Base-by-base conservation (phyloP, 805 yeast species). In the Wickerhamomyces chaumierensis region DNA sequence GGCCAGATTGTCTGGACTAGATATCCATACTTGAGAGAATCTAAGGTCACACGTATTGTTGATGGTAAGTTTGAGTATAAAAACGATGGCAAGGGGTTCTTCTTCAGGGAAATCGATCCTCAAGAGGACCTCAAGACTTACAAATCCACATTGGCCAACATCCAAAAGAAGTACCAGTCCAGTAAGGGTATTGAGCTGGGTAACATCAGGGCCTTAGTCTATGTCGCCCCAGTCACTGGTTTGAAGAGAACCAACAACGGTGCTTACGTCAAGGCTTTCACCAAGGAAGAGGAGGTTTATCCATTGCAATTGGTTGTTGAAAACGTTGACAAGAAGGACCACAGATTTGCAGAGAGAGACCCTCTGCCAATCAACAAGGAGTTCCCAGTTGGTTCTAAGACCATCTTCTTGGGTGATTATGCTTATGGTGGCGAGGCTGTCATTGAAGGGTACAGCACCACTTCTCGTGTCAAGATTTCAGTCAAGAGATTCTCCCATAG, bases 21-120 rank as follows among this genome's bases (percentile, higher is more conserved):
- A 48, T 92, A 95, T 90, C 99, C 99, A n/a, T 84, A 75, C 52
- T 64, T 92, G 47, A 71, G 78, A 48, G 96, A 90, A 60, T 81
- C 87, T 9, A 75, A 72, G 51, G 76, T 90, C 32, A 64, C 76
- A 12, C 68, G 70, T 18, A 72, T 90, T 4, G 56, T 68, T 28
- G 88, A 82, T 55, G 71, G 68, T 13, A 57, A 64, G 15, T 60
- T 57, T 48, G 66, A 63, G 34, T 82, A 72, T 49, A 73, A 40
- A 19, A 21, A 45, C n/a, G 42, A 40, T 4, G 42, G 43, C 31
- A 56, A 66, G 37, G 53, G 56, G 3, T 46, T 57, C 28, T 49
- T 27, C 17, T 52, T 68, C 1, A 57, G 65, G 38, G 65, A 70
- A 0, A 55, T 71, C 34, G 70, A 68, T 31, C 61, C 62, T 32